These are phyloP conservation scores for Alternaria gaisen DNA, from an alignment of 2,329 filamentous ascomycete species.

Conservation along the genomic window DNA sequence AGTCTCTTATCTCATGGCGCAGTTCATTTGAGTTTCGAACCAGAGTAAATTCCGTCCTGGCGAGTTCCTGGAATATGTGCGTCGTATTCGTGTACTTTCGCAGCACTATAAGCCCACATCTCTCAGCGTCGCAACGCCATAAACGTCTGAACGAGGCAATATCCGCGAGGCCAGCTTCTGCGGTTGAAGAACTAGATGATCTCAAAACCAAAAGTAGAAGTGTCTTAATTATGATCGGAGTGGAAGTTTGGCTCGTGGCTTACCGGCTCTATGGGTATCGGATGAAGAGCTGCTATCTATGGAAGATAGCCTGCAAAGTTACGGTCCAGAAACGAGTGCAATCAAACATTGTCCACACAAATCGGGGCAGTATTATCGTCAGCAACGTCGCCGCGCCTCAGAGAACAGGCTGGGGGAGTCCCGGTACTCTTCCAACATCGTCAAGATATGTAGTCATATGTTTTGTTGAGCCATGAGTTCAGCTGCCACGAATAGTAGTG, in stretches of 20 bases:
- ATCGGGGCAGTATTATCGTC: neutral
- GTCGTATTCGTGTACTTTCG: neutral
- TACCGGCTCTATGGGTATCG: conserved; percentile 1
- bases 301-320: neutral
- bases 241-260: neutral
- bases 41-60: neutral
- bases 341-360: neutral
- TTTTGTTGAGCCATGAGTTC: too few relatives aligned
- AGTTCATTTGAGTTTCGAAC: neutral
- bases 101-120: neutral
- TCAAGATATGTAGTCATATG: neutral
- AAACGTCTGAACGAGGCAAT: neutral
- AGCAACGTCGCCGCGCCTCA: neutral
- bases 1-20: neutral
- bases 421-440: neutral
- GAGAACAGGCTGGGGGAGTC: neutral
- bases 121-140: neutral
- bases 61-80: neutral
- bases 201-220: neutral
- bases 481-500: too few relatives aligned
- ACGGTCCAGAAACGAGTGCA: neutral
- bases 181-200: neutral
- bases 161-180: neutral
- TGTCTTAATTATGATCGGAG: neutral
- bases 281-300: neutral